Conservation (phyloP, 495 filamentous ascomycete genomes). For the Podospora conica region DNA sequence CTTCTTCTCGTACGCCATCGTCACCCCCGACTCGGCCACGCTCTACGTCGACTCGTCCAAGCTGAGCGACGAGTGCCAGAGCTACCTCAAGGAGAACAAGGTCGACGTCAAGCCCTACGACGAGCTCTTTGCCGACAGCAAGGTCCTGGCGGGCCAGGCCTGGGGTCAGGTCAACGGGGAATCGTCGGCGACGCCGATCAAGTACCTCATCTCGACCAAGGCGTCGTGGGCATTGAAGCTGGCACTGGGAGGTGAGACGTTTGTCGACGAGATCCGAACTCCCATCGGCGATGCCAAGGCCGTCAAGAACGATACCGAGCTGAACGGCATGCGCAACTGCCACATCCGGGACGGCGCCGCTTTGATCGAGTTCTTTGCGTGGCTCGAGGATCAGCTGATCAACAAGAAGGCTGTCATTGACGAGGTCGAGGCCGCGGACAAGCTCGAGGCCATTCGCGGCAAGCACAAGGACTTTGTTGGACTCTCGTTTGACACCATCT, state of each 20-base stretch:
- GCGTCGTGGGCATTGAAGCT: slow-evolving; percentile 91
- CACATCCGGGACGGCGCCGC: slow-evolving; percentile 94
- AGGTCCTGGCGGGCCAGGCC: slow-evolving; percentile 47
- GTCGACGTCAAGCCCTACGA: slow-evolving; percentile 79
- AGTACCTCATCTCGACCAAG: slow-evolving; percentile 83
- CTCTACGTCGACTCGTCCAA: slow-evolving; percentile 82
- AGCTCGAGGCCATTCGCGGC: slow-evolving; percentile 74
- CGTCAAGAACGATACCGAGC: slow-evolving; percentile 89
- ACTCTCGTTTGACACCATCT: slow-evolving; percentile 93
- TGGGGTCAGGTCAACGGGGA: slow-evolving; percentile 32
- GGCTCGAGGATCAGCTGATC: slow-evolving; percentile 84
- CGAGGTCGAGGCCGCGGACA: slow-evolving; percentile 86
- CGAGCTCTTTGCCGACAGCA: slow-evolving; percentile 71
- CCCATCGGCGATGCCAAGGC: slow-evolving; percentile 92
- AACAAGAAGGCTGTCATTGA: slow-evolving; percentile 68
- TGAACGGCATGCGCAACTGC: slow-evolving; percentile 88
- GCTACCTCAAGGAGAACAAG: slow-evolving; percentile 61
- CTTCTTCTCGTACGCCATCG: slow-evolving; percentile 92
- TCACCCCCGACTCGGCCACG: slow-evolving; percentile 75
- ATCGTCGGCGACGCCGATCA: slow-evolving; percentile 43
- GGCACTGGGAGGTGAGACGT: slow-evolving; percentile 78
- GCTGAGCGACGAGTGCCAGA: slow-evolving; percentile 59
- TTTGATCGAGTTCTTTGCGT: slow-evolving; percentile 88
- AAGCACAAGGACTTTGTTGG: slow-evolving; percentile 82
- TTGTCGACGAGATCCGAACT: slow-evolving; percentile 81